Evolutionary conservation across 352 stramenopile species (phyloP).

Genomic region (Phytophthora brassicae): DNA sequence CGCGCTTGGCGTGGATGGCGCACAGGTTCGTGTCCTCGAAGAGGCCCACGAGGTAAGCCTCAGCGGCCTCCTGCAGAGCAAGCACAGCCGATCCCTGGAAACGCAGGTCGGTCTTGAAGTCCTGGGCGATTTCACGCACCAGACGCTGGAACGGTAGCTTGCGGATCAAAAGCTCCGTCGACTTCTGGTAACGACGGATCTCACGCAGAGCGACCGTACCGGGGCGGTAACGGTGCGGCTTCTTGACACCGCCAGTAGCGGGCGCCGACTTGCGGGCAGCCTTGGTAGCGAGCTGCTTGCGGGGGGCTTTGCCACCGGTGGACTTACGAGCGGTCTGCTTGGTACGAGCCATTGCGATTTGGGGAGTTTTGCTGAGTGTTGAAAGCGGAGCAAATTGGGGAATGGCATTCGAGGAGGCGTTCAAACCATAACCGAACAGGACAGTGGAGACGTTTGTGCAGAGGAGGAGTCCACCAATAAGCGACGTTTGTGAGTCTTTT

Average conservation of each 20-base stretch:
- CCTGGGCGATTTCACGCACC: conserved; percentile 91
- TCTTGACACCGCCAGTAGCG: conserved; percentile 93
- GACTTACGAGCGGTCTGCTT: conserved; percentile 97
- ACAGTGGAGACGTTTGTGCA: neutral
- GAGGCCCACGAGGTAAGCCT: conserved; percentile 79
- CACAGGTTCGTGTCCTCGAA: conserved; percentile 94
- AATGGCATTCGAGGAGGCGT: conserved; percentile 30
- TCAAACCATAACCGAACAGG: conserved; percentile 7
- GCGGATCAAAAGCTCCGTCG: conserved; percentile 95
- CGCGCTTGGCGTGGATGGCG: conserved; percentile 92
- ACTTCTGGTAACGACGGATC: conserved; percentile 97
- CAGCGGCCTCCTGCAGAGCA: conserved; percentile 87
- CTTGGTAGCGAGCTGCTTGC: conserved; percentile 94
- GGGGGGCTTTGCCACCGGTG: conserved; percentile 92
- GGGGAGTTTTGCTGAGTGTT: conserved; percentile 29
- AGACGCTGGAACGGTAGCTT: conserved; percentile 97
- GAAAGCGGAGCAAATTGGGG: conserved; percentile 54
- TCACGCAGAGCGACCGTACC: conserved; percentile 94
- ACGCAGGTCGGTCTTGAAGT: conserved; percentile 89
- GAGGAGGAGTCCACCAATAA: conserved; percentile 30
- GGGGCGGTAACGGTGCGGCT: conserved; percentile 85
- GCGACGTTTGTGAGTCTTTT: neutral
- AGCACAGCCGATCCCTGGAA: conserved; percentile 88
- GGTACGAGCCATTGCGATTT: conserved; percentile 90
- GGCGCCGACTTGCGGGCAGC: conserved; percentile 92